phyloP scores from a whole-genome alignment of 2,329 filamentous ascomycete species.

The Rhinocladiella mackenziei region DNA sequence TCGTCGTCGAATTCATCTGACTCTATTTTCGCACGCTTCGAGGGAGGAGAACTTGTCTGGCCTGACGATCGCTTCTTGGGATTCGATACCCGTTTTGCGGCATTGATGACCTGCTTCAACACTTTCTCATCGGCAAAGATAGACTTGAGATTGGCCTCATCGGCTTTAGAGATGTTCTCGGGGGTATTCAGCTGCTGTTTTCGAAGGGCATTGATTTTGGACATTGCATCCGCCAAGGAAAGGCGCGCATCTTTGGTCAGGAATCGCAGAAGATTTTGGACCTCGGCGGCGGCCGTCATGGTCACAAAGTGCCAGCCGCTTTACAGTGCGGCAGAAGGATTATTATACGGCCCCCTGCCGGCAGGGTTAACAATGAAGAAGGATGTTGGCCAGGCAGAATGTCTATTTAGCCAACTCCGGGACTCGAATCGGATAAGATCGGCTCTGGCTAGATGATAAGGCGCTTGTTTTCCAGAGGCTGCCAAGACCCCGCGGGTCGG shows the following conservation, averaged over 20 bases:
- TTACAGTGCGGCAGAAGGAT: no score
- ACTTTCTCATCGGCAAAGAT: conserved; percentile 51
- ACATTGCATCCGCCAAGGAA: conserved; percentile 52
- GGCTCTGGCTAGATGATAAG: no score
- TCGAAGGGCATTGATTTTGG: conserved; percentile 54
- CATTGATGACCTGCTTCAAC: conserved; percentile 54
- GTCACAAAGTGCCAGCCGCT: not conserved
- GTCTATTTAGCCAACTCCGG: no score
- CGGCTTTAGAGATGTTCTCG: conserved; percentile 48
- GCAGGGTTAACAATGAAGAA: no score
- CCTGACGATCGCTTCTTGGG: conserved; percentile 51
- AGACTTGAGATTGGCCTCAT: conserved; percentile 42
- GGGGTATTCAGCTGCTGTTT: conserved; percentile 42
- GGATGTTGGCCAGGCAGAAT: no score
- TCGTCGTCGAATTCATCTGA: conserved; percentile 36
- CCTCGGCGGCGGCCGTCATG: conserved; percentile 31
- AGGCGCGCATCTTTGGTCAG: conserved; percentile 56
- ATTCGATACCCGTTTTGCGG: conserved; percentile 50
- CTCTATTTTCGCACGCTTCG: conserved; percentile 18
- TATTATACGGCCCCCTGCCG: no score
- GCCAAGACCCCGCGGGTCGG: no score
- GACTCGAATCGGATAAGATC: no score
- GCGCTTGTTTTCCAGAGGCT: no score
- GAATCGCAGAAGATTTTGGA: conserved; percentile 53
- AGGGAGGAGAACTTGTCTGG: conserved; percentile 33